A percentile compares a stretch with the other conserved stretches of the same genome.
phyloP scores from a whole-genome alignment of 2,329 filamentous ascomycete species.

The Thelonectria discophora region DNA sequence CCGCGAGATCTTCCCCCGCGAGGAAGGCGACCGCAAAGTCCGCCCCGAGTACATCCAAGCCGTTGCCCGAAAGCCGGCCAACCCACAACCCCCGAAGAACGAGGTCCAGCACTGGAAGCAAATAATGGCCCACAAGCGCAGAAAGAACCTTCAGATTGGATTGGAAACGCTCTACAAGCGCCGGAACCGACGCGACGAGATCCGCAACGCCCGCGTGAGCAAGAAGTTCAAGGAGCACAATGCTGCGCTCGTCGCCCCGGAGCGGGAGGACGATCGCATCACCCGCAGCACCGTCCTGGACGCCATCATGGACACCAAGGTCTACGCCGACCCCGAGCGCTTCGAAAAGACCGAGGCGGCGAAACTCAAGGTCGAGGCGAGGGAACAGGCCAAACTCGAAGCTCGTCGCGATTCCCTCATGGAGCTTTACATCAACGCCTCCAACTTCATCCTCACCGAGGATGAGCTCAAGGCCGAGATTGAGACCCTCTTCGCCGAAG shows the following conservation, averaged over 20 bases:
- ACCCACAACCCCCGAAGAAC: slow-evolving; percentile 48
- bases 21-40: slow-evolving; percentile 67
- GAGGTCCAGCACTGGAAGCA: slow-evolving; percentile 69
- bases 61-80: slow-evolving; percentile 65
- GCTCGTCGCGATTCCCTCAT: slow-evolving; percentile 77
- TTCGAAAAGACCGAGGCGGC: slow-evolving; percentile 61
- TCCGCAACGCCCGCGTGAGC: slow-evolving; percentile 51
- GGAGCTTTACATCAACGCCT: slow-evolving; percentile 88
- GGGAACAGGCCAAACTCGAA: slow-evolving; percentile 60
- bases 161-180: slow-evolving; percentile 74
- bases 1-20: slow-evolving; percentile 76
- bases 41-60: slow-evolving; percentile 66
- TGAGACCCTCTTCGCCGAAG: slow-evolving; percentile 77
- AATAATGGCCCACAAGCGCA: slow-evolving; percentile 75
- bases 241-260: slow-evolving; percentile 66
- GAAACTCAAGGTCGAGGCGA: slow-evolving; percentile 24
- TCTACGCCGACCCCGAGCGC: slow-evolving; percentile 70
- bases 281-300: slow-evolving; percentile 73
- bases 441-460: slow-evolving; percentile 86
- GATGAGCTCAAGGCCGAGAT: slow-evolving; percentile 77
- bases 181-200: slow-evolving; percentile 58
- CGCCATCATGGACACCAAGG: slow-evolving; percentile 57
- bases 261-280: slow-evolving; percentile 78
- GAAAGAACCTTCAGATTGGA: slow-evolving; percentile 76
- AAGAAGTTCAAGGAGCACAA: slow-evolving; percentile 59